Base-by-base conservation (phyloP, 129 eudicot genomes). In the Saussurea involucrata region DNA sequence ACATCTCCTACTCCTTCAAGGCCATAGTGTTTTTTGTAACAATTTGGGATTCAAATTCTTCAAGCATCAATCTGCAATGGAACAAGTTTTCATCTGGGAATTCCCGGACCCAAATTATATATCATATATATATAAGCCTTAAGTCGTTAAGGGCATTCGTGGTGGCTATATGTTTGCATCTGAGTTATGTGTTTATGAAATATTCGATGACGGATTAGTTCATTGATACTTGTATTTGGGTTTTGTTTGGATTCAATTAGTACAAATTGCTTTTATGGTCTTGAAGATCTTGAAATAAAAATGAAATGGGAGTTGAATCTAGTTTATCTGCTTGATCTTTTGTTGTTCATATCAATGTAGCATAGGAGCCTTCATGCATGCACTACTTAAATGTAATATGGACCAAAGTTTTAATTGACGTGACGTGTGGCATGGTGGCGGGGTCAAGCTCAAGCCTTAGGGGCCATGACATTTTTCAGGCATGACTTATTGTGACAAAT, bases 1-100 rank as follows among this genome's bases (percentile, higher is more conserved):
- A 66, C 97, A 2, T 92, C 97, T 24, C 95, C 97, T 7, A 83
- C 84, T 66, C 97, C 97, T 36, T 87, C 90, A 65, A 85, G 32
- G 73, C 97, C 97, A 63, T 92, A 91, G 90, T 37, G 90, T 33
- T 75, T 40, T 58, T 72, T 79, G 36, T 27, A 11, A 21, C 68
- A 33, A 27, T 72, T 72, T 25, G 32, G 65, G 28, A 70, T 78
- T 65, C 64, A 27, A 13, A 28, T 78, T 60, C 64, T 37, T 71
- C 32, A 60, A 63, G 67, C 34, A 71, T 46, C 72, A 67, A 49
- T 53, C 34, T 68, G 36, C 32, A 17, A 32, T 53, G 81, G 55
- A 76, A 25, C 72, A 69, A 34, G 60, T 68, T 46, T 68, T 77
- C 68, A 70, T 36, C 66, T 71, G 82, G 80, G 73, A 76, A 76